phyloP scores from a whole-genome alignment of 73 alveolate genomes.

The Paramecium tetraurelia region DNA sequence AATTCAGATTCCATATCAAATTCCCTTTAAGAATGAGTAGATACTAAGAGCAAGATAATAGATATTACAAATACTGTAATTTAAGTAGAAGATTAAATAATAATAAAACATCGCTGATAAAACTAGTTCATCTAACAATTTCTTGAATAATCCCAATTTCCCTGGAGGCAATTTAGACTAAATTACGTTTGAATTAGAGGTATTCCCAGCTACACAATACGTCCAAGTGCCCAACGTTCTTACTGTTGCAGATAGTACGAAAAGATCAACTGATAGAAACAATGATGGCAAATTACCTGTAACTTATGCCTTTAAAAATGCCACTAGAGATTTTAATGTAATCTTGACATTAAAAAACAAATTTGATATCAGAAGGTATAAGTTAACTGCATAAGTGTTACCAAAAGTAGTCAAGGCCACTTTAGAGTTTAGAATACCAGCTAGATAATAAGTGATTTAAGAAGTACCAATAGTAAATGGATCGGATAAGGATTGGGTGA shows the following conservation, averaged over 20 bases:
- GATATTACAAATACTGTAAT: constrained; percentile 23
- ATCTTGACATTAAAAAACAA: constrained; percentile 73
- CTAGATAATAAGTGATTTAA: constrained; percentile 87
- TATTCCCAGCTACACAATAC: constrained; percentile 54
- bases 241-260: constrained; percentile 49
- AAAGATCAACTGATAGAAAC: constrained; percentile 18
- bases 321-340: constrained; percentile 84
- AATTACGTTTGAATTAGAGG: constrained; percentile 47
- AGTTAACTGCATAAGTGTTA: constrained; percentile 88
- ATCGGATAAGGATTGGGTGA: constrained; percentile 93
- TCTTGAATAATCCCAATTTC: not conserved
- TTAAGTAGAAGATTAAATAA: constrained; percentile 47
- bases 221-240: not conserved
- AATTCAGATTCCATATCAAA: not conserved
- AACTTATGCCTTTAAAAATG: constrained; percentile 70
- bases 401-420: constrained; percentile 95
- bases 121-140: not conserved
- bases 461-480: constrained; percentile 97
- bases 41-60: constrained; percentile 46
- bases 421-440: constrained; percentile 94
- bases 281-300: constrained; percentile 56
- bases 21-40: constrained; percentile 52
- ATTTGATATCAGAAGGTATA: constrained; percentile 95
- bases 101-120: constrained; percentile 47
- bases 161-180: constrained; percentile 54